These are phyloP conservation scores for Aspergillus nomiae DNA, from an alignment of 2,329 filamentous ascomycete species.

Conservation along the genomic window DNA sequence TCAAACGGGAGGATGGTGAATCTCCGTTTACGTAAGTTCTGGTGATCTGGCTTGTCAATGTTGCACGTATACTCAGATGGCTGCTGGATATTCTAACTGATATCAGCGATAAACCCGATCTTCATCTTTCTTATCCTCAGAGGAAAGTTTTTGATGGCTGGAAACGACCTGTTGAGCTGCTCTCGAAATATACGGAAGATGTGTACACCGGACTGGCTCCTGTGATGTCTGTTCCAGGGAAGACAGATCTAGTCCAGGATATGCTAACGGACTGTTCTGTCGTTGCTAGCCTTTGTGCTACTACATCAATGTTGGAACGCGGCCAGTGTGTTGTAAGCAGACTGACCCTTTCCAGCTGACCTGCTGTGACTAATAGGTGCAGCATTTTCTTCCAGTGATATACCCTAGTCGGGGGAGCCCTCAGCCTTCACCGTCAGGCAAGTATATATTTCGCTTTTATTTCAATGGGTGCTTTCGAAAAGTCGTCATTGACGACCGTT, in stretches of 20 bases:
- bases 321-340: constrained; percentile 66
- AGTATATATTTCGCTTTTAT: constrained; percentile 88
- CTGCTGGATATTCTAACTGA: constrained; percentile 22
- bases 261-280: constrained; percentile 96
- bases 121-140: constrained; percentile 75
- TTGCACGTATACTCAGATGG: constrained; percentile 7
- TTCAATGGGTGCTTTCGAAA: constrained; percentile 93
- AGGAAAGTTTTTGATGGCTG: constrained; percentile 76
- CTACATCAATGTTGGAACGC: constrained; percentile 68
- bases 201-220: constrained; percentile 31
- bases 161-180: constrained; percentile 73
- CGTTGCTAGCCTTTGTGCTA: constrained; percentile 89
- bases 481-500: constrained; percentile 83
- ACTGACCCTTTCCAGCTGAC: neutral
- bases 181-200: constrained; percentile 46
- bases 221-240: constrained; percentile 59
- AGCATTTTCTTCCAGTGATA: constrained; percentile 73
- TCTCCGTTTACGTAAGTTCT: constrained; percentile 63
- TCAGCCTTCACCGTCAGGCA: constrained; percentile 72
- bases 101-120: constrained; percentile 65
- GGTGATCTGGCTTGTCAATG: constrained; percentile 3
- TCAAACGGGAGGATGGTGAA: constrained; percentile 55
- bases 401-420: constrained; percentile 73
- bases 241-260: constrained; percentile 88
- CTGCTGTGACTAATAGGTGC: constrained; percentile 10